Evolutionary conservation across 2,329 filamentous ascomycete genomes (phyloP).

Genomic region (Fonsecaea monophora): DNA sequence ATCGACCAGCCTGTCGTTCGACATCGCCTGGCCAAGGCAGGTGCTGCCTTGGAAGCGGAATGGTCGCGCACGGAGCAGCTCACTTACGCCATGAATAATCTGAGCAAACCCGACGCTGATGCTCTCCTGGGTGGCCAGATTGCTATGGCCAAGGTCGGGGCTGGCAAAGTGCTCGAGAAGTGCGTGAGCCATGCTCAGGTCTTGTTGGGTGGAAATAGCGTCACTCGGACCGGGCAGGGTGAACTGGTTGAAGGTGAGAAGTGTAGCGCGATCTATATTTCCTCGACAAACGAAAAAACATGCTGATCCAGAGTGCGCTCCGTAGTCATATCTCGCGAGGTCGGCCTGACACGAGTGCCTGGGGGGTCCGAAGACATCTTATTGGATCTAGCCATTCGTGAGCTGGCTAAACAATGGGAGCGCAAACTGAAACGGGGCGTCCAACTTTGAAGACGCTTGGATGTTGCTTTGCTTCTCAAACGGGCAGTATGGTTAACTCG

Average conservation of each 20-base stretch:
- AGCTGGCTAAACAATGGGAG: conserved; percentile 64
- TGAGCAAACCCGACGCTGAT: conserved; percentile 53
- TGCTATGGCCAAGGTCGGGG: conserved; percentile 73
- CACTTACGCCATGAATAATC: conserved; percentile 58
- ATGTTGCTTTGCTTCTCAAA: neutral
- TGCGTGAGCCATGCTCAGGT: conserved; percentile 72
- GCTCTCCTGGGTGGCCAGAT: conserved; percentile 71
- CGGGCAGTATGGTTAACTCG: too few species aligned
- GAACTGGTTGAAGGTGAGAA: conserved; percentile 67
- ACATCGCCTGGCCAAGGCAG: conserved; percentile 73
- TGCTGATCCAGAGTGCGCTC: neutral
- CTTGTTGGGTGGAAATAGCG: conserved; percentile 77
- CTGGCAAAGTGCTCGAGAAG: conserved; percentile 73
- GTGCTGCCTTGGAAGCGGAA: conserved; percentile 70
- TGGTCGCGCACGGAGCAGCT: conserved; percentile 66
- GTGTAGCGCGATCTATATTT: neutral
- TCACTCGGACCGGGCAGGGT: conserved; percentile 71
- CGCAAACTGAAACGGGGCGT: neutral
- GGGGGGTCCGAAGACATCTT: conserved; percentile 76
- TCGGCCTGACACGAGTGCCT: conserved; percentile 66
- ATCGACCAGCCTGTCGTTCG: conserved; percentile 77
- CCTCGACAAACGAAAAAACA: neutral
- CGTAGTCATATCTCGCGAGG: conserved; percentile 61
- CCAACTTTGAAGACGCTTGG: neutral
- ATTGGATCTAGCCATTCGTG: conserved; percentile 70